phyloP scores from a whole-genome alignment of 192 early-diverging fungal species.

The Coemansia sp. region DNA sequence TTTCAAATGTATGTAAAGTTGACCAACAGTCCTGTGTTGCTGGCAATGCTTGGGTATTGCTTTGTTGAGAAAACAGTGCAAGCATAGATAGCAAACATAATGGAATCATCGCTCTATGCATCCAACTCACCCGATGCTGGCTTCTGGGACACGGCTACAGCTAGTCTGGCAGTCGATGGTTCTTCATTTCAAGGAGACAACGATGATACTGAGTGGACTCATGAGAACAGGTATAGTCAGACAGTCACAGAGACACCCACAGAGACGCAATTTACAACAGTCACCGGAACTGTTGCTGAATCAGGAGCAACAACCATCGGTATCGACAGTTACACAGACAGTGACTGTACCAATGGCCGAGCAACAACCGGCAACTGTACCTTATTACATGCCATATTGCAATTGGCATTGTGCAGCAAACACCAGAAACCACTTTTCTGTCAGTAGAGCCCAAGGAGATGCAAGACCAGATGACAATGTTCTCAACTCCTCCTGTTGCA shows the following conservation, averaged over 20 bases:
- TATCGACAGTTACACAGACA: neutral
- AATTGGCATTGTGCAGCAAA: neutral
- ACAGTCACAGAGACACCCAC: neutral
- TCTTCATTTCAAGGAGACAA: neutral
- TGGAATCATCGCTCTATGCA: neutral
- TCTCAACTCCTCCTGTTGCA: neutral
- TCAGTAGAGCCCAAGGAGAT: neutral
- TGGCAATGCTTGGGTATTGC: neutral
- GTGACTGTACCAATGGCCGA: neutral
- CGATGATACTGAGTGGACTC: neutral
- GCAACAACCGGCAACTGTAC: neutral
- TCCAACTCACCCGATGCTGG: neutral
- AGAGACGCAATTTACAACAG: neutral
- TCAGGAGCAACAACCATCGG: neutral
- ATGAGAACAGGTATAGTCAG: too few species aligned
- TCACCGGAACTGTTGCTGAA: neutral
- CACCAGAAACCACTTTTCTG: neutral
- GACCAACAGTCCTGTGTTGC: neutral
- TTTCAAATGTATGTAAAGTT: neutral
- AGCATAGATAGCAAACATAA: neutral
- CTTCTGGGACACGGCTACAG: neutral
- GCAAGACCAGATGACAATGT: neutral
- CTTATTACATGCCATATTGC: constrained; percentile 5
- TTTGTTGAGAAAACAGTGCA: neutral
- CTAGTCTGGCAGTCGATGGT: neutral